Conservation (phyloP, 139 green algal species). For the Ettlia oleoabundans region DNA sequence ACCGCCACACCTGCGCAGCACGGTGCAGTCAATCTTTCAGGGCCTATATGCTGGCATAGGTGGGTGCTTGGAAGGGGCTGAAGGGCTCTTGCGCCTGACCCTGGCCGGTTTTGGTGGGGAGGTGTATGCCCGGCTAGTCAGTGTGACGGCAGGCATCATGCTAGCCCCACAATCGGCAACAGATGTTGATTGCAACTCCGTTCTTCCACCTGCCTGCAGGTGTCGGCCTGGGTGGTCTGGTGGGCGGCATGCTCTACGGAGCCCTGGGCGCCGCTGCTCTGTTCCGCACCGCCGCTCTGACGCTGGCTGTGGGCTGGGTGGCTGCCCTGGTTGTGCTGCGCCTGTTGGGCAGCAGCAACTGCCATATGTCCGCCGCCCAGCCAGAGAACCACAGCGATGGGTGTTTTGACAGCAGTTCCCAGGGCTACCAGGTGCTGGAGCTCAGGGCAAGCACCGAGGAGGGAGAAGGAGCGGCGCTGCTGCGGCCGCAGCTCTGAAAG, state of each 20-base stretch:
- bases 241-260: slow-evolving; percentile 37
- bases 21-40: slow-evolving; percentile 30
- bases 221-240: slow-evolving; percentile 29
- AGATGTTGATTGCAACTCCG: not conserved
- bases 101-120: too few relatives aligned
- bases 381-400: too few relatives aligned
- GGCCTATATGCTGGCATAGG: slow-evolving; percentile 39
- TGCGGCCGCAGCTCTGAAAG: too few relatives aligned
- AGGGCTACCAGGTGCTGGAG: too few relatives aligned
- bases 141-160: too few relatives aligned
- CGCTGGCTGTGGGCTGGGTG: slow-evolving; percentile 7
- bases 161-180: too few relatives aligned
- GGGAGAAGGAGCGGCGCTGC: too few relatives aligned
- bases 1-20: slow-evolving; percentile 27
- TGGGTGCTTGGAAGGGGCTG: too few relatives aligned
- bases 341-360: not conserved
- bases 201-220: not conserved
- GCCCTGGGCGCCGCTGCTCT: slow-evolving; percentile 8
- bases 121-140: too few relatives aligned
- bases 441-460: too few relatives aligned
- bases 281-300: slow-evolving; percentile 7
- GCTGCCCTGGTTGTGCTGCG: not conserved
- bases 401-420: too few relatives aligned
- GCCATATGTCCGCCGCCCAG: not conserved
- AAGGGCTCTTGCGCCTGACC: too few relatives aligned